Percentiles rank a stretch among this genome's conserved stretches.
Conservation (phyloP, 495 filamentous ascomycete species). For the Cercophora scortea region DNA sequence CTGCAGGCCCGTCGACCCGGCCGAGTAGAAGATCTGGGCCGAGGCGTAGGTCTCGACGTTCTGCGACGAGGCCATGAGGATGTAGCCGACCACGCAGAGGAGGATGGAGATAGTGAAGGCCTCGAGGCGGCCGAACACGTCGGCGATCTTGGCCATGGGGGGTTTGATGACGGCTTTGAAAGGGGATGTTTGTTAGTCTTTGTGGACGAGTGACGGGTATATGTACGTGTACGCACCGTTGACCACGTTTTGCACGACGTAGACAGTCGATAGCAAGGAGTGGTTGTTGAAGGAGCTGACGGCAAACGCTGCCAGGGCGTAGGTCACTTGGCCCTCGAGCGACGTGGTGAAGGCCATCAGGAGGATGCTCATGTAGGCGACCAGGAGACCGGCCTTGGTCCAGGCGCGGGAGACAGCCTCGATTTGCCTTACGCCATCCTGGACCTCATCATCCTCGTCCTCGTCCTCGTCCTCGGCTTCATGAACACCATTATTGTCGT, state of each 20-base stretch:
- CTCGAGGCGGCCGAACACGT: slow-evolving; percentile 36
- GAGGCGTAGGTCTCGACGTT: slow-evolving; percentile 35
- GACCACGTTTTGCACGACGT: slow-evolving; percentile 45
- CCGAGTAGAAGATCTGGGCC: slow-evolving; percentile 42
- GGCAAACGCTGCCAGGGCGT: slow-evolving; percentile 35
- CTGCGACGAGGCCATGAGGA: slow-evolving; percentile 28
- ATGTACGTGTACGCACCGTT: slow-evolving; percentile 29
- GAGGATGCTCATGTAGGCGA: slow-evolving; percentile 37
- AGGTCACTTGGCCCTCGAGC: slow-evolving; percentile 39
- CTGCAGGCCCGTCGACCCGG: slow-evolving; percentile 44
- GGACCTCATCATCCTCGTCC: slow-evolving; percentile 3
- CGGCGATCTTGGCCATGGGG: slow-evolving; percentile 35
- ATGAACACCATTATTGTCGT: neutral
- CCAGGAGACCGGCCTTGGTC: slow-evolving; percentile 34
- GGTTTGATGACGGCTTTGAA: slow-evolving; percentile 32
- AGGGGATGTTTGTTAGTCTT: neutral
- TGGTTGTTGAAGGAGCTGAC: slow-evolving; percentile 50
- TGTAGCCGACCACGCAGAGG: slow-evolving; percentile 30
- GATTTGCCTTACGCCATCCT: slow-evolving; percentile 36
- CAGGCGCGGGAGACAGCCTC: slow-evolving; percentile 42
- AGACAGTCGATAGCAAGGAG: slow-evolving; percentile 50
- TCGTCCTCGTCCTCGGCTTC: neutral
- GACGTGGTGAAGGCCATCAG: slow-evolving; percentile 40
- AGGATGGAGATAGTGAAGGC: slow-evolving; percentile 28
- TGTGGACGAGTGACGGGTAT: no score